Base-by-base conservation (phyloP, 2,329 filamentous ascomycete species). In the Penicillium paneum region DNA sequence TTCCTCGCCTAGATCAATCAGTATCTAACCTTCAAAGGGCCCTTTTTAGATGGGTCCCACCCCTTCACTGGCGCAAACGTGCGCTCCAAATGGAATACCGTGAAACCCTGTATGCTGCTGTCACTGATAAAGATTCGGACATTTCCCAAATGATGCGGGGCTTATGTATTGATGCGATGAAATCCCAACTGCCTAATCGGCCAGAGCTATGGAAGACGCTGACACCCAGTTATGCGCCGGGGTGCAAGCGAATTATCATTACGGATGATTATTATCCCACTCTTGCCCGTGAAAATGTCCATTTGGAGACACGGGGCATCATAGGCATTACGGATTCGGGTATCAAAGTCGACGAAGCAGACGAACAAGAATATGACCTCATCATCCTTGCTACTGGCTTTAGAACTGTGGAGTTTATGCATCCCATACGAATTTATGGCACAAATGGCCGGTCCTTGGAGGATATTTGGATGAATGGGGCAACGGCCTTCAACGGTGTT, bases 311-410 rank as follows among this genome's bases (percentile, higher is more conserved):
- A 0, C 62, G 71, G 3, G 64, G 64, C 0, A 84, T 85, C 55
- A 63, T 71, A 12, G 65, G 69, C 5, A 77, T 84, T 45, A 78
- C 76, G 0, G 69, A 69, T 5, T 74, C 66, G 0, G 79, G 80
- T 0, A 76, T 85, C 46, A 70, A 77, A 24, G 74, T 81, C 0
- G 73, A 71, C 1, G 76, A 71, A 3, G 65, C 63, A 3, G 73
- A 74, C n/a, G 52, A 49, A 3, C 67, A 76, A 40, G 74, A 79
- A 19, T 80, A 80, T 62, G 83, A 85, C 61, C 66, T 84, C 17
- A 75, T 86, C 13, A 71, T 86, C 24, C 75, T 81, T 8, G 83
- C 83, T 0, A 86, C 83, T 0, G 83, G 83, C 0, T 86, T 86
- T 72, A 74, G 78, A 24, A 80, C 83, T 0, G 76, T 81, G 0